Evolutionary conservation across 495 filamentous ascomycete species (phyloP).

Genomic region (Sporormia fimetaria): DNA sequence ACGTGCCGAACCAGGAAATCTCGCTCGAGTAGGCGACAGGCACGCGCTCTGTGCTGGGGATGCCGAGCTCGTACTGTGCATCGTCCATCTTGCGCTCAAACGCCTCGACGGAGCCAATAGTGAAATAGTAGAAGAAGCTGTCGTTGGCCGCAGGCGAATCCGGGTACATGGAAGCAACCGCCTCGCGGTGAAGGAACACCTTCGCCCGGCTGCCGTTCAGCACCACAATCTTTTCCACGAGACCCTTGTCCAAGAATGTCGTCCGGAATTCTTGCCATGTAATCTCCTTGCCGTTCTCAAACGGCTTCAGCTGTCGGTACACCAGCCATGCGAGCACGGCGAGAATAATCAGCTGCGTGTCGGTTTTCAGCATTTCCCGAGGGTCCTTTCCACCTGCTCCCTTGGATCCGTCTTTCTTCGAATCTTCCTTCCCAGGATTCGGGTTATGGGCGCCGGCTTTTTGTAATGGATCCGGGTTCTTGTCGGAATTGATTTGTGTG

Average conservation of each 20-base stretch:
- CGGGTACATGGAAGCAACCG: slow-evolving; percentile 63
- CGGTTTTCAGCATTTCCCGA: slow-evolving; percentile 36
- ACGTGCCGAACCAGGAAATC: slow-evolving; percentile 48
- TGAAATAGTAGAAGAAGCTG: slow-evolving; percentile 82
- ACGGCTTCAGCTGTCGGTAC: slow-evolving; percentile 50
- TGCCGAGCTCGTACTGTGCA: slow-evolving; percentile 74
- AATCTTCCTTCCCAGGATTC: slow-evolving; percentile 30
- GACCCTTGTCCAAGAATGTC: slow-evolving; percentile 87
- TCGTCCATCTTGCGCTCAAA: slow-evolving; percentile 82
- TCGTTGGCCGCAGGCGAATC: slow-evolving; percentile 62
- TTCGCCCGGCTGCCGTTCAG: slow-evolving; percentile 61
- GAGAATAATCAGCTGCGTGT: slow-evolving; percentile 42
- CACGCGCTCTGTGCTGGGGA: slow-evolving; percentile 74
- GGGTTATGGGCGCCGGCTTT: slow-evolving; percentile 32
- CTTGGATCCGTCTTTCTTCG: slow-evolving; percentile 30
- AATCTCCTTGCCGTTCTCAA: slow-evolving; percentile 65
- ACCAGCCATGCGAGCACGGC: slow-evolving; percentile 51
- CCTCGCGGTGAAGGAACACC: slow-evolving; percentile 76
- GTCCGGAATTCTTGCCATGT: slow-evolving; percentile 94
- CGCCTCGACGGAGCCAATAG: slow-evolving; percentile 83
- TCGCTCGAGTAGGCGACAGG: slow-evolving; percentile 79
- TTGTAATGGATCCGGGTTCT: slow-evolving; percentile 28
- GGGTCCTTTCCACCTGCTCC: slow-evolving; percentile 28
- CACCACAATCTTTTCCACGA: slow-evolving; percentile 85
- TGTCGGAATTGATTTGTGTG: slow-evolving; percentile 3